Base-by-base conservation (phyloP, 2,329 filamentous ascomycete species). In the Atkinsonella hypoxylon region DNA sequence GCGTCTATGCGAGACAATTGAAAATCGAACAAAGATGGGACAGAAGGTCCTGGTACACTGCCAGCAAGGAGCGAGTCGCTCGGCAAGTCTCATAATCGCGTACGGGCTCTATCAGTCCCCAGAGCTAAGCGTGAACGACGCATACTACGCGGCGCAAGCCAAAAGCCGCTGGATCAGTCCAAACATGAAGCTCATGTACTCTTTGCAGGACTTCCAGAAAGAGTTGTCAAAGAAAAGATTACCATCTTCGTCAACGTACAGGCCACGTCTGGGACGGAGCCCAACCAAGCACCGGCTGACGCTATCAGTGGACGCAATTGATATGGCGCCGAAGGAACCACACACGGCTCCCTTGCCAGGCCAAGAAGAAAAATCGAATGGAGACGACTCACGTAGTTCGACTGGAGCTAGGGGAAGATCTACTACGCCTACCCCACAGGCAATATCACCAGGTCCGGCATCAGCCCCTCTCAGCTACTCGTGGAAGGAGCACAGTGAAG, bases 141-240 rank as follows among this genome's bases (percentile, higher is more conserved):
- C 87, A 2, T 93, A 93, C 62, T 82, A 89, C 62, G 78, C 82
- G 2, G 87, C 88, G 2, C 89, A 94, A 67, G 76, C 79, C 49
- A 85, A 85, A 68, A 93, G 87, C 65, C 81, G 77, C 61, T 94
- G 88, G 87, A 91, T 94, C 58, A 89, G 87, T 52, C 87, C 87
- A 0, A 94, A 94, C 65, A 94, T 94, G 88, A 87, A 87, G 57
- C 74, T 94, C 57, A 89, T 94, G 76, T 93, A 93, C 74, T 89
- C 88, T 57, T 71, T 94, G 45, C 87, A 90, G 64, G 87, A 91
- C 61, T 91, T 90, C 62, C 81, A 83, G 57, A 83, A 83, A 60
- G 73, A 82, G 46, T 64, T 83, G 3, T 67, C 74, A 1, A 76
- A 73, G 60, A 78, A 71, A 64, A 76, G 69, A 56, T 54, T 67